Evolutionary conservation across 331 rosid genomes (phyloP).

Genomic region (Ulmus americana): DNA sequence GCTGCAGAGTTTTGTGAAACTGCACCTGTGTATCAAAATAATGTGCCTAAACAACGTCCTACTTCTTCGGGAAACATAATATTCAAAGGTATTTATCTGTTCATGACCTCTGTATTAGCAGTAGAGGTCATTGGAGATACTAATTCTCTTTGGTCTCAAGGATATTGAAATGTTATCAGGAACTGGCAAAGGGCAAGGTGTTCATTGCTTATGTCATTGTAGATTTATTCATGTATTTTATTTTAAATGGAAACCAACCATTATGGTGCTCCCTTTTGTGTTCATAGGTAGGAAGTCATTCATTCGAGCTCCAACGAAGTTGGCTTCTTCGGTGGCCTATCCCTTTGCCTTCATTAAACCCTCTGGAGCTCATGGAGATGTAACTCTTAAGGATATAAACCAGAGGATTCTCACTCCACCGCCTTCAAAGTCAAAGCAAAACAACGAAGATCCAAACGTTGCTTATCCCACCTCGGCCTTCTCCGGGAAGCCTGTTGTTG

Average conservation of each 20-base stretch:
- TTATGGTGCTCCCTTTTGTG: slow-evolving; percentile 11
- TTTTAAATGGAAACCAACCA: slow-evolving; percentile 7
- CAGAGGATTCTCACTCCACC: slow-evolving; percentile 84
- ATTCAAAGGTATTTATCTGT: slow-evolving; percentile 59
- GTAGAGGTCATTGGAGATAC: neutral
- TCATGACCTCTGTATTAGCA: slow-evolving; percentile 1
- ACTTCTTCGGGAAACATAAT: slow-evolving; percentile 44
- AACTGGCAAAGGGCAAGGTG: neutral
- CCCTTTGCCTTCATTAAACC: slow-evolving; percentile 97
- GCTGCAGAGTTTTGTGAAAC: slow-evolving; percentile 43
- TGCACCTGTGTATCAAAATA: slow-evolving; percentile 40
- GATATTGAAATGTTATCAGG: neutral
- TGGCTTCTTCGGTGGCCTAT: slow-evolving; percentile 86
- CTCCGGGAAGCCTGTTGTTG: slow-evolving; percentile 97
- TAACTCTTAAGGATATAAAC: slow-evolving; percentile 92
- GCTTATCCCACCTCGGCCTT: slow-evolving; percentile 83
- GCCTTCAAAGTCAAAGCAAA: slow-evolving; percentile 53
- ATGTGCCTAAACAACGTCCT: slow-evolving; percentile 33
- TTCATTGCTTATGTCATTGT: slow-evolving; percentile 4
- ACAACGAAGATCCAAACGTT: slow-evolving; percentile 44
- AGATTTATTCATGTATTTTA: neutral
- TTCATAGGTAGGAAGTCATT: slow-evolving; percentile 67
- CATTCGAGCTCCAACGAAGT: slow-evolving; percentile 61
- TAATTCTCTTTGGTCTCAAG: neutral
- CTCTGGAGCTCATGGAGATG: slow-evolving; percentile 86